Conservation (phyloP, 116 monocot genomes). For the Cymodocea nodosa region DNA sequence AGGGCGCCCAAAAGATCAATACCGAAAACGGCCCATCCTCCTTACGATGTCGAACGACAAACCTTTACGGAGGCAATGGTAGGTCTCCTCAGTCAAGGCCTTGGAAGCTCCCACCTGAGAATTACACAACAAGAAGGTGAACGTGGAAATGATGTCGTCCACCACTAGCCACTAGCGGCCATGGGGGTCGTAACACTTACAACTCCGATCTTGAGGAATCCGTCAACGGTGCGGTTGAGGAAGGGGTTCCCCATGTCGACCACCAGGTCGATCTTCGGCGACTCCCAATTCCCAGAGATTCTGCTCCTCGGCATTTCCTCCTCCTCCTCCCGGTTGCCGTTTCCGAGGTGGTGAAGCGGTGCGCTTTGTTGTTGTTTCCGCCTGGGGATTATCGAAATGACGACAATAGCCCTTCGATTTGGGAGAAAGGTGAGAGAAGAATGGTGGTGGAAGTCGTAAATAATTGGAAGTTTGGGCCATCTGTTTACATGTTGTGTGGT, state of each 20-base stretch:
- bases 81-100: conserved; percentile 45
- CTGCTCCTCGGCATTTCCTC: conserved; percentile 4
- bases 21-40: too few species aligned
- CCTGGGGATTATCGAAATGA: too few species aligned
- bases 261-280: conserved; percentile 33
- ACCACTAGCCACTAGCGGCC: neutral
- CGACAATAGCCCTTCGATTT: too few species aligned
- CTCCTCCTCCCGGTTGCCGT: neutral
- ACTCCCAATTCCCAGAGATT: conserved; percentile 9
- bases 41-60: too few species aligned
- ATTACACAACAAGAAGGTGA: neutral
- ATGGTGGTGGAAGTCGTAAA: too few species aligned
- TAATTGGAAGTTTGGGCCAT: neutral
- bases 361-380: neutral
- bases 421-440: too few species aligned
- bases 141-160: neutral
- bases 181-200: neutral
- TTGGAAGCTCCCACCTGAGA: conserved; percentile 46
- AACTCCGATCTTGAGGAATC: conserved; percentile 55
- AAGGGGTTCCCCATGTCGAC: conserved; percentile 63
- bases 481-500: too few species aligned
- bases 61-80: conserved; percentile 38
- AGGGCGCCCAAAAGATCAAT: too few species aligned
- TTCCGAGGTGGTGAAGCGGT: neutral
- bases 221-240: conserved; percentile 66